Evolutionary conservation across 2,329 filamentous ascomycete species (phyloP).

Genomic region (Stenocarpella maydis): DNA sequence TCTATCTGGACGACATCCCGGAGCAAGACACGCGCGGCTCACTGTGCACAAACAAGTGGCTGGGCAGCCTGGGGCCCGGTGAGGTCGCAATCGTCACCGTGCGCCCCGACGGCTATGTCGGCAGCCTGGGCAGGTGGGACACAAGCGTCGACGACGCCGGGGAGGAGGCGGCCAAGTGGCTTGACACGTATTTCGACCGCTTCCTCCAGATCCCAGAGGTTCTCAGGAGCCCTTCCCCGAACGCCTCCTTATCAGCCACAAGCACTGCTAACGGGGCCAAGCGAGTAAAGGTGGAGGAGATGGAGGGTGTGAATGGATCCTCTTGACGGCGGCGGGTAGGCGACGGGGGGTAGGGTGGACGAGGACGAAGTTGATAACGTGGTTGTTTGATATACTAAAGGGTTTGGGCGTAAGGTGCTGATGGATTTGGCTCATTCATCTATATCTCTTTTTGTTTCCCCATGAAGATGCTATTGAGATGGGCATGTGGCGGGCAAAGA

Average conservation of each 20-base stretch:
- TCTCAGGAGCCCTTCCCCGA: slow-evolving; percentile 28
- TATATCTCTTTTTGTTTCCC: not conserved
- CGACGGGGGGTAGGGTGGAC: not conserved
- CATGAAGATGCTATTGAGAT: not conserved
- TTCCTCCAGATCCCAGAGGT: slow-evolving; percentile 59
- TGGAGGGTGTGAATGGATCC: not conserved
- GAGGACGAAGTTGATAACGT: not conserved
- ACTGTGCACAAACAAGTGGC: slow-evolving; percentile 73
- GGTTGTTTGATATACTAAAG: not conserved
- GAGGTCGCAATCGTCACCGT: slow-evolving; percentile 73
- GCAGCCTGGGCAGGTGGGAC: slow-evolving; percentile 66
- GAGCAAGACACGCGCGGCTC: slow-evolving; percentile 61
- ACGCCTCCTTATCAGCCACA: slow-evolving; percentile 30
- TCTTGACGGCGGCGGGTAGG: not conserved
- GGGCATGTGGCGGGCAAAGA: slow-evolving; percentile 5
- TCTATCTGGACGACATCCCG: slow-evolving; percentile 74
- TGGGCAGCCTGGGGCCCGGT: slow-evolving; percentile 63
- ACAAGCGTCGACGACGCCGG: slow-evolving; percentile 59
- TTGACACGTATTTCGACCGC: slow-evolving; percentile 62
- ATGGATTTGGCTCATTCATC: not conserved
- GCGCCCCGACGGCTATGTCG: slow-evolving; percentile 78
- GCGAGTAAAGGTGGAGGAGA: slow-evolving; percentile 23
- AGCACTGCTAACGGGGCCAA: slow-evolving; percentile 7
- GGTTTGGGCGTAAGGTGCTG: not conserved
- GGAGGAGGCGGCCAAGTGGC: slow-evolving; percentile 60